Evolutionary conservation across 2,329 filamentous ascomycete species (phyloP).

Genomic region (Lasiodiplodia sp.): DNA sequence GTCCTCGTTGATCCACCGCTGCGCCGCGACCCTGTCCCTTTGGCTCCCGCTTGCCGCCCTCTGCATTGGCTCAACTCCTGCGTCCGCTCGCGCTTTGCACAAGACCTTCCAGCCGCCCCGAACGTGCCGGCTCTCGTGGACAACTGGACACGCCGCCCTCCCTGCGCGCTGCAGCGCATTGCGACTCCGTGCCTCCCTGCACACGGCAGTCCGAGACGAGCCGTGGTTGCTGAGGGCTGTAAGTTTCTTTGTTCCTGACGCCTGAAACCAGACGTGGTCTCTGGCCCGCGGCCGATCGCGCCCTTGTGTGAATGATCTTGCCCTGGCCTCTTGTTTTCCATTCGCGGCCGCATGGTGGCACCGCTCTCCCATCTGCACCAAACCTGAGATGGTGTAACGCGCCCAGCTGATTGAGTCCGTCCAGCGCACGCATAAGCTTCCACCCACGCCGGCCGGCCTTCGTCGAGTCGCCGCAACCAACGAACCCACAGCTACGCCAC

Average conservation of each 20-base stretch:
- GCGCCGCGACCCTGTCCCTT: constrained; percentile 20
- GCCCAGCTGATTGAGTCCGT: constrained; percentile 27
- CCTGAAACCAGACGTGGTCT: constrained; percentile 30
- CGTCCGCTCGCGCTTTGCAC: constrained; percentile 21
- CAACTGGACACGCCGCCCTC: constrained; percentile 20
- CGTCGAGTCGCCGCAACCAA: constrained; percentile 28
- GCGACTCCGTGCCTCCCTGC: constrained; percentile 23
- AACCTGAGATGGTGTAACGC: constrained; percentile 30
- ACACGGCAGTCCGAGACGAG: constrained; percentile 30
- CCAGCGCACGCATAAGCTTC: constrained; percentile 30
- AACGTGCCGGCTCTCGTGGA: constrained; percentile 23
- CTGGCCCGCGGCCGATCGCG: constrained; percentile 15
- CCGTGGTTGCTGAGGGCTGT: constrained; percentile 29
- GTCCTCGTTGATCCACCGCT: constrained; percentile 23
- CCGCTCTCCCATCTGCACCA: constrained; percentile 27
- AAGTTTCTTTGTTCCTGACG: constrained; percentile 30
- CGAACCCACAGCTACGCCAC: constrained; percentile 28
- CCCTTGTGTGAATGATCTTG: constrained; percentile 26
- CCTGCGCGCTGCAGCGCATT: constrained; percentile 22
- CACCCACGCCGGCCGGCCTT: constrained; percentile 27
- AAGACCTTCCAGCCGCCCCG: constrained; percentile 16
- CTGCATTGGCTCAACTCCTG: constrained; percentile 20
- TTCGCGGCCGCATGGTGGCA: constrained; percentile 29
- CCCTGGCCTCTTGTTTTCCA: constrained; percentile 27
- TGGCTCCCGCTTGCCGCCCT: constrained; percentile 24